Evolutionary conservation across 257 asterid genomes (phyloP).

Genomic region (Nicotiana attenuata): DNA sequence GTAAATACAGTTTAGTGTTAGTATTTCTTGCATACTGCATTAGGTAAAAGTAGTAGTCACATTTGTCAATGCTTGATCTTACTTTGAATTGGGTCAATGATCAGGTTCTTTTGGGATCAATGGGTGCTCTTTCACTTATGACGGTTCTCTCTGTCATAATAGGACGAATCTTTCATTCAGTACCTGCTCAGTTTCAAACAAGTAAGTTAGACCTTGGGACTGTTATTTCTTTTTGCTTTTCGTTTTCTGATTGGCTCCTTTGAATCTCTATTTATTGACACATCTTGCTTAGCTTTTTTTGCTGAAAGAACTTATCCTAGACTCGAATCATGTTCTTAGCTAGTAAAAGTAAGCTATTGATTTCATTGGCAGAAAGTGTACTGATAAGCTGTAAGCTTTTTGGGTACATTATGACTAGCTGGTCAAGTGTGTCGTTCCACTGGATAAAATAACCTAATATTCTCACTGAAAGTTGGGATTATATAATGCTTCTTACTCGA

Average conservation of each 20-base stretch:
- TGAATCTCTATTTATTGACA: background rate
- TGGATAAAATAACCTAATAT: background rate
- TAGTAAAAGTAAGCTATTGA: no score
- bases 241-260: background rate
- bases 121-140: slow-evolving; percentile 96
- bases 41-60: background rate
- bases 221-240: background rate
- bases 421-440: background rate
- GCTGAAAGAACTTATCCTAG: background rate
- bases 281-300: background rate
- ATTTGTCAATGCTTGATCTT: slow-evolving; percentile 3
- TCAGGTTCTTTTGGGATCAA: slow-evolving; percentile 95
- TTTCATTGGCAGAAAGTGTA: no score
- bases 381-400: background rate
- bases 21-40: background rate
- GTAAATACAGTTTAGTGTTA: background rate
- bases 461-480: background rate
- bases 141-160: slow-evolving; percentile 77
- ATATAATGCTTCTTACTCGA: background rate
- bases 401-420: background rate
- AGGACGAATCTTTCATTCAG: slow-evolving; percentile 83
- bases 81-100: slow-evolving; percentile 15
- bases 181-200: slow-evolving; percentile 97
- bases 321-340: background rate
- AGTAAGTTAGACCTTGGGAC: slow-evolving; percentile 44